Base-by-base conservation (phyloP, 1,139 yeast species). In the Geotrichum klebahnii region DNA sequence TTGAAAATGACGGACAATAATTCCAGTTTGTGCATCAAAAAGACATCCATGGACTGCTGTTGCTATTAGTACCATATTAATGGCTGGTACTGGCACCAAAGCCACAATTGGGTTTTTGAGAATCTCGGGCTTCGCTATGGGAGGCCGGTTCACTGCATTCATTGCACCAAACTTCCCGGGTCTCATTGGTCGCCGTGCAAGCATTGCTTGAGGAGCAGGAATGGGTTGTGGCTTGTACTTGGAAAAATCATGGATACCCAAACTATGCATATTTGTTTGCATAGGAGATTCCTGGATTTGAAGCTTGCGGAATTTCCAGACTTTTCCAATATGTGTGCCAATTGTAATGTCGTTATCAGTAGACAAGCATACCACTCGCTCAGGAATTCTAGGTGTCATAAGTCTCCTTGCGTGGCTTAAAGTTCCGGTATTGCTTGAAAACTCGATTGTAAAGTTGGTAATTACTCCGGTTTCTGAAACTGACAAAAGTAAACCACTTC, bases 21-120 rank as follows among this genome's bases (percentile, higher is more conserved):
- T 79, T 2, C 95, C 96, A 0, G 89, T 80, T 61, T 82, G 89
- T 22, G 83, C 80, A 68, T 87, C 96, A 45, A 87, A 75, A 50
- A 87, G 67, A 16, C 64, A 59, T 0, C 63, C 67, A 12, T 56
- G 55, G 9, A 55, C 43, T 1, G 59, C 57, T 5, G 64, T 51
- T 0, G 61, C 59, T 6, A 64, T 42, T 34, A 66, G 46, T 22
- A 60, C 57, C 67, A 65, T 58, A 43, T 65, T 63, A 24, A 66
- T 51, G n/a, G 59, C 63, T 4, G 66, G 65, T 2, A 66, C 56
- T 1, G 66, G 61, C 8, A 62, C 59, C 6, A 63, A 39, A 3
- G 55, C 49, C 2, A 43, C 53, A 16, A 59, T 47, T 28, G 50
- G 49, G 37, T 54, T 58, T 12, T 38, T 41, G 28, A 59, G 37